phyloP scores from a whole-genome alignment of 129 eudicot genomes.

The Tagetes erecta region DNA sequence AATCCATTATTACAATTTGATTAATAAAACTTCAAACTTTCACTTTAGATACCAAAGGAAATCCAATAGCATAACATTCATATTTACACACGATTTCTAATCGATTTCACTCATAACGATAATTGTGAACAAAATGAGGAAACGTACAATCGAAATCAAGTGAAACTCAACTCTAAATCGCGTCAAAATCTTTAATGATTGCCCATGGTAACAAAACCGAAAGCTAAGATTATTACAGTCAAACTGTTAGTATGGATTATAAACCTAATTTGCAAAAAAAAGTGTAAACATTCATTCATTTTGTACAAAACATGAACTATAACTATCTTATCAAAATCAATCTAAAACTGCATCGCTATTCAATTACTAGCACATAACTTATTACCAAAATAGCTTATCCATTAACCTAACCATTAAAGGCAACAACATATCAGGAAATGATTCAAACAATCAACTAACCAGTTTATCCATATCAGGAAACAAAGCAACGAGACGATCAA shows the following conservation, averaged over 20 bases:
- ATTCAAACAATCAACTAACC: conserved; percentile 38
- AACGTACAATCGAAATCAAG: no score
- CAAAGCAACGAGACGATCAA: conserved; percentile 64
- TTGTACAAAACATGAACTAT: neutral
- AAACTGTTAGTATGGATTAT: no score
- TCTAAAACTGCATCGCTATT: neutral
- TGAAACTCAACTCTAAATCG: no score
- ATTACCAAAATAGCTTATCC: neutral
- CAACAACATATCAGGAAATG: neutral
- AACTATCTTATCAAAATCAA: neutral
- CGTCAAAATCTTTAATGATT: neutral
- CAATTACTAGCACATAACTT: neutral
- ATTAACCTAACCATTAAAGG: no score
- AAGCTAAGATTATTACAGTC: neutral
- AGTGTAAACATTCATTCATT: neutral
- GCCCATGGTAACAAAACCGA: neutral
- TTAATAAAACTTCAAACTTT: no score
- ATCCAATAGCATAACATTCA: no score
- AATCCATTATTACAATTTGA: no score
- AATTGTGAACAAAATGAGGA: no score
- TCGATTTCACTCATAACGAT: no score
- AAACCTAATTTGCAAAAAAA: neutral
- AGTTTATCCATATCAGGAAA: conserved; percentile 88
- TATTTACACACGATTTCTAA: no score
- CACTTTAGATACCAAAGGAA: no score